Evolutionary conservation across 257 asterid genomes (phyloP).

Genomic region (Jasminum sambac): DNA sequence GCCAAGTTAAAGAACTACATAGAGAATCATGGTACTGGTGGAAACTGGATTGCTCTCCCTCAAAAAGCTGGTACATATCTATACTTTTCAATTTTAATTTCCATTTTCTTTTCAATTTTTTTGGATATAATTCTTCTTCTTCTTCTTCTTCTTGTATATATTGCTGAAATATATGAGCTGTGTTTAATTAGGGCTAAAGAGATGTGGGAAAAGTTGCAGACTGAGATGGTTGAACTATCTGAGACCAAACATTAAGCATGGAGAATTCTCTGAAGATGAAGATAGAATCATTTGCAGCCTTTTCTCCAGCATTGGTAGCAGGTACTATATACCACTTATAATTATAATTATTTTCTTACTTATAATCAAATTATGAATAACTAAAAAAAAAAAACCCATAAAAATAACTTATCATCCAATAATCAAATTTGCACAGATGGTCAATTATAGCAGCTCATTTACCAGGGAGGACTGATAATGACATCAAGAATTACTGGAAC

Average conservation of each 20-base stretch:
- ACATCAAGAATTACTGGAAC: constrained; percentile 91
- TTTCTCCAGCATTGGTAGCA: constrained; percentile 78
- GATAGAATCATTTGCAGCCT: constrained; percentile 70
- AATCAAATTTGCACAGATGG: constrained; percentile 39
- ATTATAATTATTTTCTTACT: too few relatives aligned
- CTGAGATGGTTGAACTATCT: constrained; percentile 90
- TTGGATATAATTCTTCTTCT: too few relatives aligned
- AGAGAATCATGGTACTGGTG: constrained; percentile 70
- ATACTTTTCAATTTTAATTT: not conserved
- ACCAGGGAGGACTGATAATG: constrained; percentile 87
- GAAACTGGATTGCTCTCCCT: constrained; percentile 88
- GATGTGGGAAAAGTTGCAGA: constrained; percentile 90
- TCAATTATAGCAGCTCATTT: constrained; percentile 79
- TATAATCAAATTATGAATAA: too few relatives aligned
- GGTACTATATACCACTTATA: constrained; percentile 32
- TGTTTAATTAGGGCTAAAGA: constrained; percentile 48
- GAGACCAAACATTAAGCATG: constrained; percentile 79
- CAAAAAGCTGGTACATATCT: constrained; percentile 61
- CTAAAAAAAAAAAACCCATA: too few relatives aligned
- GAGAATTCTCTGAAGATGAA: constrained; percentile 73
- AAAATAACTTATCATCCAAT: not conserved
- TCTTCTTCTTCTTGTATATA: not conserved
- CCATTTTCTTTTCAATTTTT: not conserved
- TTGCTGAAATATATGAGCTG: not conserved
- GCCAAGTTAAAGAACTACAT: constrained; percentile 66